Base-by-base conservation (phyloP, 768 basidiomycete species). In the Psilocybe cyanescens region DNA sequence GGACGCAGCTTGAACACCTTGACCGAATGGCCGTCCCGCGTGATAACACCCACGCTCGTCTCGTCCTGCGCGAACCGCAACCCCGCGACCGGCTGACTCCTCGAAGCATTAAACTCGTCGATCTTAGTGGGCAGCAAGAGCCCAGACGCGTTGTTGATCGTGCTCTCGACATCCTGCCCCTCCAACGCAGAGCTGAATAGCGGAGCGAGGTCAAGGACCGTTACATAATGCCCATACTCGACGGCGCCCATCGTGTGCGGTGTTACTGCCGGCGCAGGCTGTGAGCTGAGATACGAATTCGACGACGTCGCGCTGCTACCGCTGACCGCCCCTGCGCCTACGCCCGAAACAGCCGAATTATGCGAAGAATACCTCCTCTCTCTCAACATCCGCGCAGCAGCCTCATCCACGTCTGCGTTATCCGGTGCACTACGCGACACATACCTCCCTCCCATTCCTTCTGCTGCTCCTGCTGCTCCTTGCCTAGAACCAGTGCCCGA, bases 371-470 rank as follows among this genome's bases (percentile, higher is more conserved):
- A 69, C 55, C 72, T 59, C 64, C 71, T 68, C 62, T 68, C 67
- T 57, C 64, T 55, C 56, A 58, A 49, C 51, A 58, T 53, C 14
- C 62, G 17, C 47, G 47, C 47, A n/a, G 47, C 47, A 0, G 19
- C 57, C 44, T 66, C 66, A 3, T 62, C 65, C 50, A 44, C 64
- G 44, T 31, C 50, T 2, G 35, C 64, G 29, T 75, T 75, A 45
- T 81, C 82, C 7, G 89, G 89, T 0, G 88, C 87, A 67, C 87
- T 89, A 71, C 83, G 76, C 52, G 88, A 89, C 68, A 86, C 86
- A 66, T 86, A 82, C 68, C 77, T 70, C 52, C 73, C 64, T 55
- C 71, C 58, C 12, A 68, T 76, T 67, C 52, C 72, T 39, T 14
- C 37, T 8, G 8, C 2, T 73, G 39, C 60, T 46, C 30, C 31